These are phyloP conservation scores for Xylariaceae sp. DNA, from an alignment of 2,329 filamentous ascomycete species.

Conservation along the genomic window DNA sequence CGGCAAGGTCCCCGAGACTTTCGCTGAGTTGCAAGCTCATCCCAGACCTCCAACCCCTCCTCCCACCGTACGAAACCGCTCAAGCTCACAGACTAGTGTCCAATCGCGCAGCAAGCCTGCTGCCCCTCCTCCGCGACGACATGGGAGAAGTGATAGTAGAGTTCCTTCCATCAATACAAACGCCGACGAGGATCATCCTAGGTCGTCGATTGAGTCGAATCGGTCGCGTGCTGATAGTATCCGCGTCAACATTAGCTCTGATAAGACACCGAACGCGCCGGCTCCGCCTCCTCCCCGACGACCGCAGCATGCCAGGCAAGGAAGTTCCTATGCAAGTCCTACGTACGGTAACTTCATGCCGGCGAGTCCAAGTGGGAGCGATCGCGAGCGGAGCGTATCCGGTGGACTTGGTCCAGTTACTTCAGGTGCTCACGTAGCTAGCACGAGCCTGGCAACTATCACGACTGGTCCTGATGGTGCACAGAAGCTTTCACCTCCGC, in stretches of 20 bases:
- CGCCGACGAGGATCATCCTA: constrained; percentile 36
- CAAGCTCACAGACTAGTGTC: constrained; percentile 25
- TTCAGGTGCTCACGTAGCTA: background rate
- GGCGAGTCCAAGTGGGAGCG: constrained; percentile 13
- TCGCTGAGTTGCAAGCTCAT: constrained; percentile 28
- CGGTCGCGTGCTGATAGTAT: constrained; percentile 42
- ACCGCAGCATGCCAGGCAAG: constrained; percentile 32
- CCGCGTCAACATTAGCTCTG: constrained; percentile 33
- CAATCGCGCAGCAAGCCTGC: constrained; percentile 35
- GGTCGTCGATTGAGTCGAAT: constrained; percentile 48
- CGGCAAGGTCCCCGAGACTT: constrained; percentile 44
- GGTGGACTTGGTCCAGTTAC: background rate
- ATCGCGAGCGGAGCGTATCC: constrained; percentile 7
- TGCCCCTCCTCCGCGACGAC: constrained; percentile 48
- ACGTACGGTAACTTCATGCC: constrained; percentile 23
- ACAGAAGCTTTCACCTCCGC: constrained; percentile 34
- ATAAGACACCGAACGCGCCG: constrained; percentile 31
- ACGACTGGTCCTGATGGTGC: background rate
- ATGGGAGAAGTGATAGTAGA: constrained; percentile 43
- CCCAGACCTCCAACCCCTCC: constrained; percentile 37
- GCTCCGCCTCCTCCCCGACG: constrained; percentile 54
- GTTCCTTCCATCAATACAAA: constrained; percentile 13
- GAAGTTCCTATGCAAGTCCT: constrained; percentile 23
- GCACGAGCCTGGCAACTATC: background rate
- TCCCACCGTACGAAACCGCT: constrained; percentile 29